Conservation (phyloP, 306 rosid genomes). For the Ormosia semicastrata region DNA sequence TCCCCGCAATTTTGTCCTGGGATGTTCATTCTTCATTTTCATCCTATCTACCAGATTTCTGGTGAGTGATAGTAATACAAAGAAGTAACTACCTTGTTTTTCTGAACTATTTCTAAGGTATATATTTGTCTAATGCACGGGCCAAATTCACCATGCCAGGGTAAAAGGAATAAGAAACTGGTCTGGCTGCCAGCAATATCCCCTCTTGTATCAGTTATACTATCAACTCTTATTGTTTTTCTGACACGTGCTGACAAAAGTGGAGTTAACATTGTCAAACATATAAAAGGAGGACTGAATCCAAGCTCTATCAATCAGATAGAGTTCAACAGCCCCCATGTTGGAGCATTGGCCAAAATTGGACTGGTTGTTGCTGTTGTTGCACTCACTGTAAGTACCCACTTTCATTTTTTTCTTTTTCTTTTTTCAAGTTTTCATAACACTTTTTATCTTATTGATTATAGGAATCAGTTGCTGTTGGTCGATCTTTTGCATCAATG, state of each 20-base stretch:
- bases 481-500: slow-evolving; percentile 56
- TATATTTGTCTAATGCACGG: not conserved
- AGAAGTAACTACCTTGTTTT: not conserved
- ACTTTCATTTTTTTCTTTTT: not conserved
- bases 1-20: slow-evolving; percentile 49
- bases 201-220: slow-evolving; percentile 55
- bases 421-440: not conserved
- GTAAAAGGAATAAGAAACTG: slow-evolving; percentile 48
- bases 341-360: slow-evolving; percentile 49
- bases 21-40: slow-evolving; percentile 55
- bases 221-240: slow-evolving; percentile 58
- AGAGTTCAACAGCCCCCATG: slow-evolving; percentile 38
- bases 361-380: slow-evolving; percentile 53
- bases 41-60: slow-evolving; percentile 46
- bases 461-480: slow-evolving; percentile 68
- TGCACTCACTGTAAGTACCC: slow-evolving; percentile 54
- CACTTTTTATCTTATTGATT: not conserved
- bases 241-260: slow-evolving; percentile 45
- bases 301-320: slow-evolving; percentile 54
- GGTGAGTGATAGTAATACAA: slow-evolving; percentile 37
- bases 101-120: not conserved
- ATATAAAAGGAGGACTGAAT: slow-evolving; percentile 56
- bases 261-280: slow-evolving; percentile 59
- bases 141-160: slow-evolving; percentile 38
- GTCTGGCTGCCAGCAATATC: slow-evolving; percentile 70